Conservation (phyloP, 208 protist genomes). For the Crithidia expoeki region DNA sequence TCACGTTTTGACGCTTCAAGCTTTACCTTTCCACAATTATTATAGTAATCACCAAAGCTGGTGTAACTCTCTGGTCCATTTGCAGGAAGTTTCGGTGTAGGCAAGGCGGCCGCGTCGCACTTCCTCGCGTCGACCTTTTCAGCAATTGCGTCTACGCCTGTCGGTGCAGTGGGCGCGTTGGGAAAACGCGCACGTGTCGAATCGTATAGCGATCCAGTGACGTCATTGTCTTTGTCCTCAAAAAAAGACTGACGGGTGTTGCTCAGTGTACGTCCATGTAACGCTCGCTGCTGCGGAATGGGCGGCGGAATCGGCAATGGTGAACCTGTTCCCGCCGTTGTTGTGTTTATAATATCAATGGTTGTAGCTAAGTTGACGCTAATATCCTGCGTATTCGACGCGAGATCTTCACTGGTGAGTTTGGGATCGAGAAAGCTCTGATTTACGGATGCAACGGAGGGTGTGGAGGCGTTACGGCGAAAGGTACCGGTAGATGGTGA, state of each 20-base stretch:
- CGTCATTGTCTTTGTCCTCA: conserved; percentile 9
- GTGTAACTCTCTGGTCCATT: too few species aligned
- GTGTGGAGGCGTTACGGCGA: conserved; percentile 12
- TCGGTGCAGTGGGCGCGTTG: not conserved
- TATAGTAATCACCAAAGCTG: too few species aligned
- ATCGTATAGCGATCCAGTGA: not conserved
- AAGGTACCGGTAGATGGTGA: not conserved
- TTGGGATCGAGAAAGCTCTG: conserved; percentile 32
- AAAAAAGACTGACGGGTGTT: conserved; percentile 18
- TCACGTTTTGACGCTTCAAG: not conserved
- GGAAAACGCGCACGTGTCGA: not conserved
- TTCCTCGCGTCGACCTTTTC: too few species aligned
- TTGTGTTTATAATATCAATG: not conserved
- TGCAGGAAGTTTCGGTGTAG: too few species aligned
- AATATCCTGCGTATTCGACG: not conserved
- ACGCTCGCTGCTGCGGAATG: conserved; percentile 2
- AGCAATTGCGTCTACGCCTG: too few species aligned
- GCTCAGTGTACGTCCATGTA: not conserved
- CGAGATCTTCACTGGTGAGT: not conserved
- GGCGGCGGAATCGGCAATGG: not conserved
- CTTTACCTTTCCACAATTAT: too few species aligned
- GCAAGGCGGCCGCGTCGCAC: too few species aligned
- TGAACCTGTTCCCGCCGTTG: not conserved
- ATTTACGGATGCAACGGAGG: conserved; percentile 24
- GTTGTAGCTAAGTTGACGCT: not conserved